These are phyloP conservation scores for Dioszegia hungarica DNA, from an alignment of 768 basidiomycete genomes.

Conservation along the genomic window DNA sequence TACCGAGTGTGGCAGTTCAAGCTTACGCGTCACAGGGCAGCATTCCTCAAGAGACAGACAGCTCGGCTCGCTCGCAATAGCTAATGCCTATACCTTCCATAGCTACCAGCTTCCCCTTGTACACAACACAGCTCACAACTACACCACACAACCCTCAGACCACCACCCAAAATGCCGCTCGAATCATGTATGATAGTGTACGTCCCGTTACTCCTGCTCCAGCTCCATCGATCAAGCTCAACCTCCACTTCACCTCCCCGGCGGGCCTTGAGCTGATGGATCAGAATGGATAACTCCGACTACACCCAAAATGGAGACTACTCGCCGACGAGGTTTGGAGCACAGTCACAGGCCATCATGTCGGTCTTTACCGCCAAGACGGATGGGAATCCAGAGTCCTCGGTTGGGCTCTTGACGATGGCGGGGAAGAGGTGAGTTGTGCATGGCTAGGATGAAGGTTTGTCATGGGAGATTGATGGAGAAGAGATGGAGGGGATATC, in stretches of 20 bases:
- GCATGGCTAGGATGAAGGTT: too few relatives aligned
- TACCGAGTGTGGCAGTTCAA: not conserved
- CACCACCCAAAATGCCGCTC: conserved; percentile 64
- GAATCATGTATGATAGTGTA: conserved; percentile 93
- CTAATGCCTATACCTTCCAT: too few relatives aligned
- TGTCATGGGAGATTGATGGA: too few relatives aligned
- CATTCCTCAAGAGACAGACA: not conserved
- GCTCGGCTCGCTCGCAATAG: not conserved
- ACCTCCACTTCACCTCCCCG: too few relatives aligned
- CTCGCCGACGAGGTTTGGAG: conserved; percentile 62
- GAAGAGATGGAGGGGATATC: too few relatives aligned
- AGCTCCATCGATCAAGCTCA: too few relatives aligned
- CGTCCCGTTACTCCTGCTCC: conserved; percentile 9
- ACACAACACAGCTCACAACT: too few relatives aligned
- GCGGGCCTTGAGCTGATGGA: not conserved
- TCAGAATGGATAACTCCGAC: conserved; percentile 85
- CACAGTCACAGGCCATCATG: conserved; percentile 86
- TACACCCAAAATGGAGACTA: conserved; percentile 63
- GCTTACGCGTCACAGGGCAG: conserved; percentile 3
- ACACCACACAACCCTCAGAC: too few relatives aligned
- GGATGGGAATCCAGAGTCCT: conserved; percentile 94
- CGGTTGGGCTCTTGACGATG: conserved; percentile 97
- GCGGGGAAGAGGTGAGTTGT: conserved; percentile 91
- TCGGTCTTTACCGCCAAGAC: conserved; percentile 88
- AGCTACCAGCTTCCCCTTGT: too few relatives aligned